phyloP scores from a whole-genome alignment of 257 asterid species.

The Nicotiana paniculata region DNA sequence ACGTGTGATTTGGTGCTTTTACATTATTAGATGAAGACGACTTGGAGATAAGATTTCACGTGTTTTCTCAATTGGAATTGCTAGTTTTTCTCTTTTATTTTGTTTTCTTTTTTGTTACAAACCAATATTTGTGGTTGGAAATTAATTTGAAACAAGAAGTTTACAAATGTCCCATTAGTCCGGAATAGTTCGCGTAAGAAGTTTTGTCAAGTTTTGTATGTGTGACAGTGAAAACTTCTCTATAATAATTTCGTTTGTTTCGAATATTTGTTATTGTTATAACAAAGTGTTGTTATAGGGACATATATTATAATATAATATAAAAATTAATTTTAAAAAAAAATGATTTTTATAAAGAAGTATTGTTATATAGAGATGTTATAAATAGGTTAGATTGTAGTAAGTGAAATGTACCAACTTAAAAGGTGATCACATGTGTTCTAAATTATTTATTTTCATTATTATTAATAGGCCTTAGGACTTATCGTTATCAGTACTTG shows the following conservation, averaged over 20 bases:
- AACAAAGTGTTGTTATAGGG: no score
- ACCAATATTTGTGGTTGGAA: background rate
- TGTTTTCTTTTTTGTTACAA: background rate
- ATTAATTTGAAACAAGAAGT: background rate
- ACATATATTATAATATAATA: no score
- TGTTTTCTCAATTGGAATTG: background rate
- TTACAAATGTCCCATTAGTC: background rate
- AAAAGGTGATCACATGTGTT: background rate
- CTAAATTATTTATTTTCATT: background rate
- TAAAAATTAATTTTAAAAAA: no score
- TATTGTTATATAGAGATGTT: no score
- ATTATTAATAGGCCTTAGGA: no score
- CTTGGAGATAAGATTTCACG: background rate
- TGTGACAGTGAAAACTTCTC: no score
- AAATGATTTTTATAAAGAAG: no score
- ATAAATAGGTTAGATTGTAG: no score
- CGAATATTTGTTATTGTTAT: no score
- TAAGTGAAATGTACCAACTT: background rate
- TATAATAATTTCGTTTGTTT: no score
- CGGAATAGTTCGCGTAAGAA: background rate
- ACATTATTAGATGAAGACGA: background rate
- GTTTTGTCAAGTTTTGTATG: background rate
- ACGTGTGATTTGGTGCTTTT: background rate
- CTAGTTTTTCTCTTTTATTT: background rate
- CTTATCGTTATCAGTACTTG: background rate